Evolutionary conservation across 225 moss, liverwort and hornwort species (phyloP).

Genomic region (Sphagnum contortum): DNA sequence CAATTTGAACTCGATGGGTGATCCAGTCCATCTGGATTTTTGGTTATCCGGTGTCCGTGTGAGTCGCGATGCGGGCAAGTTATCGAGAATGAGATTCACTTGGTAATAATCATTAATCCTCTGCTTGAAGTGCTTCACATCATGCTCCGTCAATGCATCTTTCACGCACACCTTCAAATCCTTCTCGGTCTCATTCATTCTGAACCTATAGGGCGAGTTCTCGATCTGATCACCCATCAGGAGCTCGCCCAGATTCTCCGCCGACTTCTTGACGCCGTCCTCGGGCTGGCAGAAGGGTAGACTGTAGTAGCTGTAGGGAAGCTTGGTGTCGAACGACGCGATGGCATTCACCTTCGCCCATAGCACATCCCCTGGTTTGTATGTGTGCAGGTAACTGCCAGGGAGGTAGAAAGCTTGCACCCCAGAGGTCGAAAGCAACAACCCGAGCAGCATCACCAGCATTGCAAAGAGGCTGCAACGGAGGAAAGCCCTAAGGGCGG

Average conservation of each 20-base stretch:
- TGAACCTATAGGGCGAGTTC: slow-evolving; percentile 78
- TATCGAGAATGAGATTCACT: slow-evolving; percentile 82
- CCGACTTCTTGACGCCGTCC: slow-evolving; percentile 57
- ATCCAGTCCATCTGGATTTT: slow-evolving; percentile 65
- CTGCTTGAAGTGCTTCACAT: slow-evolving; percentile 61
- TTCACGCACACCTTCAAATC: slow-evolving; percentile 62
- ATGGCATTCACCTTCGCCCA: slow-evolving; percentile 91
- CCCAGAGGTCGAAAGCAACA: too few relatives aligned
- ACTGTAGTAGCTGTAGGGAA: slow-evolving; percentile 83
- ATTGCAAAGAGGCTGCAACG: too few relatives aligned
- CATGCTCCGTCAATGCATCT: slow-evolving; percentile 20
- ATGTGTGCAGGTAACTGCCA: slow-evolving; percentile 72
- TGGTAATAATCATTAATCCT: slow-evolving; percentile 53
- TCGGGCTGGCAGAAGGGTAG: slow-evolving; percentile 70
- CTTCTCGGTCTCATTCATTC: slow-evolving; percentile 38
- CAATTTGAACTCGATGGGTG: slow-evolving; percentile 66
- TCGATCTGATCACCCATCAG: slow-evolving; percentile 95
- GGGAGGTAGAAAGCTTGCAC: slow-evolving; percentile 72
- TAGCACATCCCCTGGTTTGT: slow-evolving; percentile 19
- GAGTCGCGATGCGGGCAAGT: slow-evolving; percentile 63
- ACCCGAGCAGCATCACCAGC: too few relatives aligned
- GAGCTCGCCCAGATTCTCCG: slow-evolving; percentile 87
- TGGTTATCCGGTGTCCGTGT: slow-evolving; percentile 34
- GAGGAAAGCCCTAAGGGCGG: too few relatives aligned
- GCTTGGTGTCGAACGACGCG: slow-evolving; percentile 90